These are phyloP conservation scores for Amphichorda felina DNA, from an alignment of 2,329 filamentous ascomycete species.

Conservation along the genomic window DNA sequence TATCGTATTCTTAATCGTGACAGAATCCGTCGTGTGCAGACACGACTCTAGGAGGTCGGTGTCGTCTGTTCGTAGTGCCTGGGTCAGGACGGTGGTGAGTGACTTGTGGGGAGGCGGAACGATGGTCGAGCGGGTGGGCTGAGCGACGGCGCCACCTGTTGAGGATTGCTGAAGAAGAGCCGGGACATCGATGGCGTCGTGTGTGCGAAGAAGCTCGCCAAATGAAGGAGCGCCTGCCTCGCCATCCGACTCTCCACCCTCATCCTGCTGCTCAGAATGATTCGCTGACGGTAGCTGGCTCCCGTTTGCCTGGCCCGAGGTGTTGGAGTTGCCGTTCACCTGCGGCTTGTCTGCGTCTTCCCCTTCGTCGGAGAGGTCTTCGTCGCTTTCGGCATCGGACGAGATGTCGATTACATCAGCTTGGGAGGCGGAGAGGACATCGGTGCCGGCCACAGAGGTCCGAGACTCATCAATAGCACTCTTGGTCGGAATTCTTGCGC, in stretches of 20 bases:
- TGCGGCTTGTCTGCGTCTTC: slow-evolving; percentile 16
- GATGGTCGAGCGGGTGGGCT: slow-evolving; percentile 34
- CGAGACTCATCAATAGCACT: slow-evolving; percentile 45
- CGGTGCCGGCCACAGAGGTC: slow-evolving; percentile 36
- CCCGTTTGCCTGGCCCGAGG: slow-evolving; percentile 4
- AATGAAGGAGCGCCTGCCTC: slow-evolving; percentile 57
- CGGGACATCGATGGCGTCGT: slow-evolving; percentile 66
- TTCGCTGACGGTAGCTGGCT: slow-evolving; percentile 10
- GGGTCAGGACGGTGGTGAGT: slow-evolving; percentile 82
- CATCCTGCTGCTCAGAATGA: slow-evolving; percentile 11
- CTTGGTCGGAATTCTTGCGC: slow-evolving; percentile 38
- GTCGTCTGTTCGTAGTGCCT: slow-evolving; percentile 89
- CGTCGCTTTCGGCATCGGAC: slow-evolving; percentile 38
- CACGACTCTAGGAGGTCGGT: slow-evolving; percentile 82
- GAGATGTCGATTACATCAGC: slow-evolving; percentile 43
- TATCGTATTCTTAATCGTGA: slow-evolving; percentile 77
- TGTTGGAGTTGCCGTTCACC: slow-evolving; percentile 7
- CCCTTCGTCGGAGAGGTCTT: slow-evolving; percentile 30
- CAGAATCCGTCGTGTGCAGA: slow-evolving; percentile 65
- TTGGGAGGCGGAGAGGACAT: slow-evolving; percentile 22
- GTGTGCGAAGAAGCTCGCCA: slow-evolving; percentile 69
- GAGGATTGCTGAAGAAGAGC: slow-evolving; percentile 37
- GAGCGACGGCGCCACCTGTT: slow-evolving; percentile 17
- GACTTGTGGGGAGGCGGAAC: slow-evolving; percentile 63
- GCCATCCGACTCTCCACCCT: slow-evolving; percentile 27